phyloP scores from a whole-genome alignment of 352 stramenopile genomes.

The Phytopythium cucurbitacearum region DNA sequence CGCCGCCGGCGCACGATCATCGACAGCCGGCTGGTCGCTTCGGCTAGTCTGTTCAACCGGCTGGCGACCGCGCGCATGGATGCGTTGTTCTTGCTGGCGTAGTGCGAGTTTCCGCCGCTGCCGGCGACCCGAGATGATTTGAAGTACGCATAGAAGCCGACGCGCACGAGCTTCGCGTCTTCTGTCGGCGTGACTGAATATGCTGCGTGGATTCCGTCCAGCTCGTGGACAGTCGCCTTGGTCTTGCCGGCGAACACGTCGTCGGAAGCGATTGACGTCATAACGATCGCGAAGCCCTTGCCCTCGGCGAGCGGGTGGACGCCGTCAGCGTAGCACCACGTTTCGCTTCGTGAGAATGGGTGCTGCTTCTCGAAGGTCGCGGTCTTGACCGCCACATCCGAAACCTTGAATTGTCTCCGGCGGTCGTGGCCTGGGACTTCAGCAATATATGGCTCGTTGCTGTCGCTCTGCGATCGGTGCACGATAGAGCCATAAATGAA shows the following conservation, averaged over 20 bases:
- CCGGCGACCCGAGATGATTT: neutral
- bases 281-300: conserved; percentile 16
- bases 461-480: conserved; percentile 12
- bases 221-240: conserved; percentile 13
- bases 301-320: conserved; percentile 1
- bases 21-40: conserved; percentile 19
- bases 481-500: conserved; percentile 27
- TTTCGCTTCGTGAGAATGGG: conserved; percentile 20
- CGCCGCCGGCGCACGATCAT: conserved; percentile 36
- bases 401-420: neutral
- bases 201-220: conserved; percentile 13
- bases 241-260: conserved; percentile 14
- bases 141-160: conserved; percentile 32
- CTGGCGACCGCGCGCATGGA: conserved; percentile 18
- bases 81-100: conserved; percentile 10
- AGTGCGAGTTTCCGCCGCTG: conserved; percentile 1
- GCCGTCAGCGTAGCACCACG: conserved; percentile 26
- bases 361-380: conserved; percentile 20
- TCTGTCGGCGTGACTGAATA: conserved; percentile 16
- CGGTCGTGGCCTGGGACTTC: neutral
- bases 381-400: conserved; percentile 28
- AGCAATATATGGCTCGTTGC: too few species aligned
- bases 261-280: conserved; percentile 18
- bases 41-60: conserved; percentile 21
- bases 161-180: conserved; percentile 14